These are phyloP conservation scores for Rutstroemia sp. DNA, from an alignment of 2,329 filamentous ascomycete genomes.

Conservation along the genomic window DNA sequence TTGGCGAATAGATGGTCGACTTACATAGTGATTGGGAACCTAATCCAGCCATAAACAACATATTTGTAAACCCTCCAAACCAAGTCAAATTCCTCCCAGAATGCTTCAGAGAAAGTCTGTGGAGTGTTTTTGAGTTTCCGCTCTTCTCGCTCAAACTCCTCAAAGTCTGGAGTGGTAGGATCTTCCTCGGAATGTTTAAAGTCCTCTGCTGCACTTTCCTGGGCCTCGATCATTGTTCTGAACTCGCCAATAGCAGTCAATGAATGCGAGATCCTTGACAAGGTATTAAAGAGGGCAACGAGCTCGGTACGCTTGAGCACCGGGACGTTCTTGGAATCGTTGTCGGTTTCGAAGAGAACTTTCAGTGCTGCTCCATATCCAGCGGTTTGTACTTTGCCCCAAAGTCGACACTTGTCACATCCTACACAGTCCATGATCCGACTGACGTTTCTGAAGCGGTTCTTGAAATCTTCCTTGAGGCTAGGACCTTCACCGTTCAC, in stretches of 20 bases:
- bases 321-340: conserved; percentile 52
- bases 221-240: conserved; percentile 42
- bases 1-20: conserved; percentile 26
- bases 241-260: conserved; percentile 71
- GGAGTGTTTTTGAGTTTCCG: conserved; percentile 25
- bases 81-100: conserved; percentile 55
- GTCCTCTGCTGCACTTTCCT: conserved; percentile 24
- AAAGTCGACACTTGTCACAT: conserved; percentile 96
- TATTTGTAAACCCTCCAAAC: conserved; percentile 57
- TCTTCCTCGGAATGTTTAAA: conserved; percentile 19
- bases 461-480: conserved; percentile 94
- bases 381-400: conserved; percentile 93
- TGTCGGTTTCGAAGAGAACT: conserved; percentile 87
- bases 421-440: conserved; percentile 98
- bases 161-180: conserved; percentile 36
- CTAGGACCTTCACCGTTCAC: conserved; percentile 66
- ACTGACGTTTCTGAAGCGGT: conserved; percentile 94
- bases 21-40: conserved; percentile 63
- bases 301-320: conserved; percentile 81
- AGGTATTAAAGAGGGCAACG: conserved; percentile 90
- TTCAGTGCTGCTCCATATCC: conserved; percentile 94
- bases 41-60: conserved; percentile 63
- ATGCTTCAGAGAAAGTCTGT: conserved; percentile 44
- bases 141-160: conserved; percentile 30
- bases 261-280: conserved; percentile 78